phyloP scores from a whole-genome alignment of 2,329 filamentous ascomycete species.

The Sporothrix inflata region DNA sequence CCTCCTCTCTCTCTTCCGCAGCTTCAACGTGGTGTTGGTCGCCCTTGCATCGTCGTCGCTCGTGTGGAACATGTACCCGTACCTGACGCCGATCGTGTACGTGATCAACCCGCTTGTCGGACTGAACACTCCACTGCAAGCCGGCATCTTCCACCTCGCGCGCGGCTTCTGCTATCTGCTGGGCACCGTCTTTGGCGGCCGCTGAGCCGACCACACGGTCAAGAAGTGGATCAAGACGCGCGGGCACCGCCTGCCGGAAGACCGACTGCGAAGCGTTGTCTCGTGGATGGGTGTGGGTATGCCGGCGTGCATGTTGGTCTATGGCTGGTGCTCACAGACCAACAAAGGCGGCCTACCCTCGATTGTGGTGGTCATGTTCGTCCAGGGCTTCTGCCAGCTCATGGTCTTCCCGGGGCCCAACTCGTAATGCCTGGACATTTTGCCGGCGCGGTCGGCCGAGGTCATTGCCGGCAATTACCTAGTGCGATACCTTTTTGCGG shows the following conservation, averaged over 20 bases:
- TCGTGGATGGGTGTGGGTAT: conserved; percentile 58
- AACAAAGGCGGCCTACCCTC: conserved; percentile 22
- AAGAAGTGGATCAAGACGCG: conserved; percentile 61
- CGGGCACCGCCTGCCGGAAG: conserved; percentile 66
- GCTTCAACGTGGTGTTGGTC: conserved; percentile 64
- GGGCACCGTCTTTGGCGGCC: conserved; percentile 68
- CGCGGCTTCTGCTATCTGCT: conserved; percentile 68
- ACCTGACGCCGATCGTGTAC: conserved; percentile 68
- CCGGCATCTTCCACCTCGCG: conserved; percentile 70
- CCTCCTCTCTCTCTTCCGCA: conserved; percentile 59
- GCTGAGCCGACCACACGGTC: conserved; percentile 66
- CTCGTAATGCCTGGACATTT: conserved; percentile 56
- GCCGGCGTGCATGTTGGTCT: conserved; percentile 30
- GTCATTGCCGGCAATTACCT: conserved; percentile 80
- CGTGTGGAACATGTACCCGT: conserved; percentile 13
- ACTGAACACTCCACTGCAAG: conserved; percentile 63
- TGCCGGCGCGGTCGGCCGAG: conserved; percentile 69
- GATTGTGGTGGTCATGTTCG: conserved; percentile 27
- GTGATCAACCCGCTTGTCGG: conserved; percentile 70
- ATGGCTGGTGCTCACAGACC: conserved; percentile 23
- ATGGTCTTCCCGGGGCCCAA: conserved; percentile 27
- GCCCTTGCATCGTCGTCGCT: conserved; percentile 49
- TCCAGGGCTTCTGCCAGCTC: conserved; percentile 26
- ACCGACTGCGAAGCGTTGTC: conserved; percentile 64
- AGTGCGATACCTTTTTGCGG: conserved; percentile 73